Evolutionary conservation across 768 basidiomycete genomes (phyloP).

Genomic region (Pulveroboletus sp.): DNA sequence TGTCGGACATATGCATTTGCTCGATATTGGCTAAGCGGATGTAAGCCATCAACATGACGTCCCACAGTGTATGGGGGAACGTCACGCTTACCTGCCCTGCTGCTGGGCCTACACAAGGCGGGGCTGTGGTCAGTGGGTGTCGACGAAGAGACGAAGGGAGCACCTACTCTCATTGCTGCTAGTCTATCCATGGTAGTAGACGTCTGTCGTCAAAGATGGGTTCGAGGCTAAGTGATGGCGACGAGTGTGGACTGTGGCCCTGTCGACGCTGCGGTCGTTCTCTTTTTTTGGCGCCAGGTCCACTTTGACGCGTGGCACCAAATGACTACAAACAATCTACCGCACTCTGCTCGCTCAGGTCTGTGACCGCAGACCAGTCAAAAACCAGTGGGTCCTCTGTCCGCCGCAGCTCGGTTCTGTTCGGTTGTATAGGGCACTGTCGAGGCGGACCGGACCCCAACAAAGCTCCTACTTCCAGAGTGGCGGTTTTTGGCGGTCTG

Average conservation of each 20-base stretch:
- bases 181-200: slow-evolving; percentile 67
- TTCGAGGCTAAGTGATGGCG: neutral
- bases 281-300: neutral
- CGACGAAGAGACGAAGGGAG: neutral
- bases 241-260: neutral
- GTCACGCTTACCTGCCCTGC: slow-evolving; percentile 46
- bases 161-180: slow-evolving; percentile 74
- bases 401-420: too few species aligned
- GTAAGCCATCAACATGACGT: neutral
- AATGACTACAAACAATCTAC: slow-evolving; percentile 15
- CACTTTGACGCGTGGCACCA: slow-evolving; percentile 3
- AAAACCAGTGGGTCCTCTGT: too few species aligned
- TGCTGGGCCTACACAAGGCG: slow-evolving; percentile 54
- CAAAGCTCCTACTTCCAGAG: too few species aligned
- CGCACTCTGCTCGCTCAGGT: too few species aligned
- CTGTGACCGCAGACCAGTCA: too few species aligned
- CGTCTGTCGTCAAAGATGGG: slow-evolving; percentile 48
- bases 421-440: too few species aligned
- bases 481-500: too few species aligned
- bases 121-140: slow-evolving; percentile 4
- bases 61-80: neutral
- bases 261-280: neutral
- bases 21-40: slow-evolving; percentile 29
- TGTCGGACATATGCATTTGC: slow-evolving; percentile 66
- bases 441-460: too few species aligned